Base-by-base conservation (phyloP, 176 grass and related monocot genomes). In the Typha latifolia region DNA sequence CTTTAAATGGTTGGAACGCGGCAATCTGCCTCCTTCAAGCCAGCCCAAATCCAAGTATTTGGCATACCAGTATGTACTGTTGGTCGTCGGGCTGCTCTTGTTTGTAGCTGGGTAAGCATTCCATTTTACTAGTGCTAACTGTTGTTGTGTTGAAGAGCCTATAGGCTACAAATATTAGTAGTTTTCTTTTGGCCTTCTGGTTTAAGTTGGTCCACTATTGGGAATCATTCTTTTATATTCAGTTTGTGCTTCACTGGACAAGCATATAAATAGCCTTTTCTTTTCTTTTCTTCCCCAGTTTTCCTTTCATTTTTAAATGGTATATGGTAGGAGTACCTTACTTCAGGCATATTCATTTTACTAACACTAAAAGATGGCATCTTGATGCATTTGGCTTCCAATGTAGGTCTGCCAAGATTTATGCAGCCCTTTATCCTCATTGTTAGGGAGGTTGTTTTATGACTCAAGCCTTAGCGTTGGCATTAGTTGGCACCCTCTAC, bases 11-110 rank as follows among this genome's bases (percentile, higher is more conserved):
- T 14, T 76, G 51, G 81, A 81, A 64, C 75, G 77, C 14, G 32
- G 10, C 14, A 65, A 65, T 65, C 16, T 65, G 63, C 77, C 80
- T 23, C 66, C 64, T 16, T 61, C 70, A 12, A 16, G 48, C 51
- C 71, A 75, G 63, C 49, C 75, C 16, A 72, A 64, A 47, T 74
- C 86, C 32, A 90, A 86, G 49, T 84, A 95, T 82, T 73, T 67
- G 21, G 69, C 81, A 1, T 95, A 71, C 61, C 90, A 95, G 77
- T 71, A 86, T 61, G 56, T 90, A 13, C 75, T 95, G 34, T 80
- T 82, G 29, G 14, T 65, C 16, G 47, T 86, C 62, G 74, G 83
- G 11, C n/a, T 78, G n/a, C 3, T 86, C 26, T 16, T 86, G 65
- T 18, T 81, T 22, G 66, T 82, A 24, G 85, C 61, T 49, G 86